Evolutionary conservation across 257 asterid genomes (phyloP).

Genomic region (Echites panduratus): DNA sequence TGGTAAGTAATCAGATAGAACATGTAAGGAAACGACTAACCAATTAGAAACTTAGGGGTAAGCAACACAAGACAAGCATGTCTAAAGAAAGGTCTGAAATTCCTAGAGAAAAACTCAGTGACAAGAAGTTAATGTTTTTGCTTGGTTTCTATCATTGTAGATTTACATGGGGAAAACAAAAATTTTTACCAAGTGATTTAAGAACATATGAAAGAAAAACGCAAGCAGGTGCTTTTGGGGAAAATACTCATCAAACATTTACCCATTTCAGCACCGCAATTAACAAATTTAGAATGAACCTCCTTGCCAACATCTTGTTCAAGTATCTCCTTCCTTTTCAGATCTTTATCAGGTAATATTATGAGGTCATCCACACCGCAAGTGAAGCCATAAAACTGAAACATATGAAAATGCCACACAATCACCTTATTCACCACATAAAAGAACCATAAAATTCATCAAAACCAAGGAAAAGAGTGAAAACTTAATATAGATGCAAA

Average conservation of each 20-base stretch:
- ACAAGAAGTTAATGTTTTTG: not conserved
- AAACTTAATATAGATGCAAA: constrained; percentile 3
- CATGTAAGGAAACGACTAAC: not conserved
- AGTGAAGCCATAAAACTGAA: constrained; percentile 89
- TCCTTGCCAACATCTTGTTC: constrained; percentile 94
- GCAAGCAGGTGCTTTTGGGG: not conserved
- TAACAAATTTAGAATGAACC: constrained; percentile 88
- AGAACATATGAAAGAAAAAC: not conserved
- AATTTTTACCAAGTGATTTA: not conserved
- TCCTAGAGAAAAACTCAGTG: not conserved
- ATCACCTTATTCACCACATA: constrained; percentile 16
- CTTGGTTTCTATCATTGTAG: not conserved
- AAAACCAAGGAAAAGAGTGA: not conserved
- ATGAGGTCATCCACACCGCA: constrained; percentile 95
- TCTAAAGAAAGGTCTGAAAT: not conserved
- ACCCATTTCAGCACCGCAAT: constrained; percentile 83
- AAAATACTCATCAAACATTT: not conserved
- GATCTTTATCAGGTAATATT: constrained; percentile 65
- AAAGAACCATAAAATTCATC: not conserved
- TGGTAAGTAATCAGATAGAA: not conserved
- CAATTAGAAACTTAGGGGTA: not conserved
- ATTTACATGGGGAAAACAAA: not conserved
- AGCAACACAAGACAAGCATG: not conserved
- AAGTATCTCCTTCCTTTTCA: constrained; percentile 73
- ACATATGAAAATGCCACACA: constrained; percentile 19